Base-by-base conservation (phyloP, 148 eudicot genomes). In the Vaccinium myrtillus region DNA sequence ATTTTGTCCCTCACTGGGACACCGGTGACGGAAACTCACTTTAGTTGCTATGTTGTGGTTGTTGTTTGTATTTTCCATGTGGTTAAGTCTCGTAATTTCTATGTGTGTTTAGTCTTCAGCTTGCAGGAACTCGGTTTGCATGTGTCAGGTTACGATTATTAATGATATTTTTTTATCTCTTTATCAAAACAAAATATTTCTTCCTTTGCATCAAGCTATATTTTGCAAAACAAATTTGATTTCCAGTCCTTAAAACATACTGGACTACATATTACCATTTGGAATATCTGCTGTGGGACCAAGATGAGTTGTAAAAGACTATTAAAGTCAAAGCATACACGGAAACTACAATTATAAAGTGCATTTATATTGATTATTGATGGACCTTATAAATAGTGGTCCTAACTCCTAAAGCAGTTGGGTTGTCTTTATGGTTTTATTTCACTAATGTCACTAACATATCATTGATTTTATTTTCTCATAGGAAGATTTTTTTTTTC, bases 281-380 rank as follows among this genome's bases (percentile, higher is more conserved):
- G 30, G 18, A 49, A n/a, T 49, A 0, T 49, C 13, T n/a, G 54
- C 10, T 76, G 16, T 76, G 55, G 79, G 56, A 46, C 55, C 55
- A 76, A 76, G 30, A 76, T 76, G 18, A 76, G 56, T 6, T 76
- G 79, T 76, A 76, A 11, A 76, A 36, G 39, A 36, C 39, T 36
- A 36, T 2, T 36, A 36, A 36, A 49, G 56, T 76, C 58, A n/a
- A 76, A 76, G 18, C 16, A 6, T 8, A 0, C 14, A 65, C 19
- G 30, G 74, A 69, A 69, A 69, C 27, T 63, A 69, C 43, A 11
- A 63, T 2, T 23, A 63, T 63, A n/a, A n/a, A n/a, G 2, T 27
- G 70, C 58, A 55, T 55, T 55, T 12, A 55, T 15, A 55, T 27
- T 30, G 74, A 69, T 69, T 69, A 69, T 30, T 13, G 74, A 13